Conservation (phyloP, 495 filamentous ascomycete species). For the Talaromyces ruber region DNA sequence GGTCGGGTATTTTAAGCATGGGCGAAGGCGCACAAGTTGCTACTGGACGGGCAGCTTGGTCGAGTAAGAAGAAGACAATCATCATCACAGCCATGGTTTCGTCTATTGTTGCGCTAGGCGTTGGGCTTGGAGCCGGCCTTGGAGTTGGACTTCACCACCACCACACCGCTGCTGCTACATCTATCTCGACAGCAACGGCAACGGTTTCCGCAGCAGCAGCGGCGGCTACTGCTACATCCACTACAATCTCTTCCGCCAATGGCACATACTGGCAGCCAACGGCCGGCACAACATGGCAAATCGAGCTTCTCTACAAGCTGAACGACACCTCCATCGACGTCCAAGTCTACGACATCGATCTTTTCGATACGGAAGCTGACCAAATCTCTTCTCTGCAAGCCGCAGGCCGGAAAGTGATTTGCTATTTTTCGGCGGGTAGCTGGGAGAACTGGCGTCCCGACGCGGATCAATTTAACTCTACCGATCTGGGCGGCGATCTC, state of each 20-base stretch:
- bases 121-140: not conserved
- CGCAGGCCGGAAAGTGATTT: conserved; percentile 50
- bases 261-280: conserved; percentile 38
- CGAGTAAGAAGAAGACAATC: not conserved
- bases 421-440: conserved; percentile 65
- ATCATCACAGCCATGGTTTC: not conserved
- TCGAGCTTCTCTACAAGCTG: conserved; percentile 36
- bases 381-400: conserved; percentile 40
- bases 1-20: not conserved
- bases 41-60: not conserved
- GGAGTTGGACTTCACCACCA: not conserved
- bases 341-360: conserved; percentile 52
- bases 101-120: not conserved
- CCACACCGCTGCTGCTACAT: not conserved
- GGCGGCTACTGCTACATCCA: not conserved
- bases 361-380: conserved; percentile 41
- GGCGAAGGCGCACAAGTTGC: not conserved
- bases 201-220: not conserved
- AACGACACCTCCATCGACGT: conserved; percentile 38
- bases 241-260: not conserved
- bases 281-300: conserved; percentile 47
- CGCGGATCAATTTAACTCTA: conserved; percentile 35
- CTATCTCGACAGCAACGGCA: not conserved
- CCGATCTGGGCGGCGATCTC: conserved; percentile 45
- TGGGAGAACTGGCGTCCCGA: conserved; percentile 55